These are phyloP conservation scores for Cercospora sojina DNA, from an alignment of 2,329 filamentous ascomycete genomes.

Conservation along the genomic window DNA sequence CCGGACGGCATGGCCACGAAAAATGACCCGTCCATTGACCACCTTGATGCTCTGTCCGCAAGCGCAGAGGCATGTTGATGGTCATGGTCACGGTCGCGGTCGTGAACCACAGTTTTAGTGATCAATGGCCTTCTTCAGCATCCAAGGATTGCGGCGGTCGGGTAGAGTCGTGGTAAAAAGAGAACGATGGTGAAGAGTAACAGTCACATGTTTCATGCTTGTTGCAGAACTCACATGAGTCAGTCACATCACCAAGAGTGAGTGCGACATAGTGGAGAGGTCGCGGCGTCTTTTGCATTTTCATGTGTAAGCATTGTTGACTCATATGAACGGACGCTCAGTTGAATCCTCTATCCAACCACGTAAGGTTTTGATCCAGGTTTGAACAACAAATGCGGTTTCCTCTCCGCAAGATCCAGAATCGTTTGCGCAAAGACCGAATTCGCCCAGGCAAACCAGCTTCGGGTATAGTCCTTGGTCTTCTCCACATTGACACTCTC, in stretches of 20 bases:
- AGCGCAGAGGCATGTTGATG: neutral
- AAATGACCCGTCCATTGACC: no score
- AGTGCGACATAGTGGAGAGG: neutral
- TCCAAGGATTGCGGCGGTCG: no score
- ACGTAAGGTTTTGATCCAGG: slow-evolving; percentile 60
- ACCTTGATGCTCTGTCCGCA: neutral
- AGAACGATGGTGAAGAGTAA: neutral
- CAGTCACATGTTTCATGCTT: neutral
- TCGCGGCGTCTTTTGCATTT: neutral
- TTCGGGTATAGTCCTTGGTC: slow-evolving; percentile 70
- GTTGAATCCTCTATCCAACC: slow-evolving; percentile 20
- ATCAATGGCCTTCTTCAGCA: no score
- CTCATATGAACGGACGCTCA: neutral
- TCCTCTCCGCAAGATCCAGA: slow-evolving; percentile 81
- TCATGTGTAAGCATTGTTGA: neutral
- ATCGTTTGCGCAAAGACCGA: slow-evolving; percentile 93
- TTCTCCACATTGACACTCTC: slow-evolving; percentile 86
- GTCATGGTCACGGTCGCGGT: neutral
- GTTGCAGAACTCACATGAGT: neutral
- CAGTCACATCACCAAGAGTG: neutral
- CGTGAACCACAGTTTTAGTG: no score
- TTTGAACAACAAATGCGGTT: slow-evolving; percentile 83
- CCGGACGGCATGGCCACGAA: no score
- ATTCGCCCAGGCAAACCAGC: slow-evolving; percentile 98
- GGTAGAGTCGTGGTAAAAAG: neutral